Evolutionary conservation across 768 basidiomycete species (phyloP).

Genomic region (Pleurotus tuber-regium): DNA sequence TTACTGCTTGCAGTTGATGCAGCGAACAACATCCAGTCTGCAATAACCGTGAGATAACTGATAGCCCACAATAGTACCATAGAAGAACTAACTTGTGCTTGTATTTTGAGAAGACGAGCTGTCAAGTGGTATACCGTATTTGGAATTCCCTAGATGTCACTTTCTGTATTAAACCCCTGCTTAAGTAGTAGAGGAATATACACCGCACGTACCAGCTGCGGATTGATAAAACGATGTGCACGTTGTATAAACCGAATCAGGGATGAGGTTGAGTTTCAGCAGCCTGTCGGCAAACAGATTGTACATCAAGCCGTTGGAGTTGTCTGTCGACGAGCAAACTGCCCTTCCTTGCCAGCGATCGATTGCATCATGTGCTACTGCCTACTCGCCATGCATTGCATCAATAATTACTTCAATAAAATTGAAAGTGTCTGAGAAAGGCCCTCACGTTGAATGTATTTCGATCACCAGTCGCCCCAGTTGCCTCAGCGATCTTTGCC

Average conservation of each 20-base stretch:
- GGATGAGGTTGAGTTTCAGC: conserved; percentile 26
- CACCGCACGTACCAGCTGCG: background rate
- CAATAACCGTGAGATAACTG: too few relatives aligned
- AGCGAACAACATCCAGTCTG: conserved; percentile 51
- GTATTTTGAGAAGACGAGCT: background rate
- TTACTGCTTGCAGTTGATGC: conserved; percentile 38
- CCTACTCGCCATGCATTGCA: too few relatives aligned
- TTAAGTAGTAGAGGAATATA: too few relatives aligned
- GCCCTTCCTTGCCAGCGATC: conserved; percentile 12
- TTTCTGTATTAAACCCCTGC: too few relatives aligned
- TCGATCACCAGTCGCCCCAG: conserved; percentile 6
- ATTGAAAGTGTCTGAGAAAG: too few relatives aligned
- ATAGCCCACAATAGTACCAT: background rate
- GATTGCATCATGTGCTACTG: background rate
- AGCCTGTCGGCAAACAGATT: conserved; percentile 41
- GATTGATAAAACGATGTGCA: conserved; percentile 2
- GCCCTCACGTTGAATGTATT: conserved; percentile 9
- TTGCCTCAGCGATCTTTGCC: conserved; percentile 14
- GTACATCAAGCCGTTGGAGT: conserved; percentile 32
- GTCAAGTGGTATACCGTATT: background rate
- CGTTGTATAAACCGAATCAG: background rate
- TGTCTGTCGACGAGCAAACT: conserved; percentile 2
- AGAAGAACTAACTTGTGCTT: background rate
- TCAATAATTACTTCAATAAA: too few relatives aligned
- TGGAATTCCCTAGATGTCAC: background rate